Conservation (phyloP, 2,329 filamentous ascomycete genomes). For the Xylaria sp. region DNA sequence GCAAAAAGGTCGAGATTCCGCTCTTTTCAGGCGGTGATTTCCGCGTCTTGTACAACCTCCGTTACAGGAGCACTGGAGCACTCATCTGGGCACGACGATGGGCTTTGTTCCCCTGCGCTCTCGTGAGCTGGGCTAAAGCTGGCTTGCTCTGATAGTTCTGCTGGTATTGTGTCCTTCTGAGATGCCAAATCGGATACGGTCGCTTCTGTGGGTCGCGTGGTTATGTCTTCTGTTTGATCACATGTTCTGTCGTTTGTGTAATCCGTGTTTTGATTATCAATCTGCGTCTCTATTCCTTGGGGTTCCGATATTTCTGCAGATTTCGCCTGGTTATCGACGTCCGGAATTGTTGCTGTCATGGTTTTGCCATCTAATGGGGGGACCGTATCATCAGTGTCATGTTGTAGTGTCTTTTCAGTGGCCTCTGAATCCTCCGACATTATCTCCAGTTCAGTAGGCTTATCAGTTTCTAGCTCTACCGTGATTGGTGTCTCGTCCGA, state of each 20-base stretch:
- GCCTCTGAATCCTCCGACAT: neutral
- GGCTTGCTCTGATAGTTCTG: slow-evolving; percentile 35
- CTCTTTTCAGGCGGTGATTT: slow-evolving; percentile 27
- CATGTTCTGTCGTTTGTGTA: slow-evolving; percentile 40
- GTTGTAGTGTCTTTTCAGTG: slow-evolving; percentile 19
- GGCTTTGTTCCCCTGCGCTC: slow-evolving; percentile 36
- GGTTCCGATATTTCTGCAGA: slow-evolving; percentile 13
- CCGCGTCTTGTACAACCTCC: slow-evolving; percentile 36
- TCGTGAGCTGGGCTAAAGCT: slow-evolving; percentile 39
- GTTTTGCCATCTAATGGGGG: neutral
- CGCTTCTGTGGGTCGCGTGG: slow-evolving; percentile 42
- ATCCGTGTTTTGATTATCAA: slow-evolving; percentile 25
- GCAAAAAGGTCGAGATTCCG: neutral
- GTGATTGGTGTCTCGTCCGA: slow-evolving; percentile 23
- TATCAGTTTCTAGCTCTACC: slow-evolving; percentile 2
- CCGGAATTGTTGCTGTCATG: slow-evolving; percentile 1
- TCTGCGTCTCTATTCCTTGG: slow-evolving; percentile 7
- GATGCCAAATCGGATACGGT: slow-evolving; percentile 28
- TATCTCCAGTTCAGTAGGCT: neutral
- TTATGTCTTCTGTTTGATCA: slow-evolving; percentile 22
- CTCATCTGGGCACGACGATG: slow-evolving; percentile 40
- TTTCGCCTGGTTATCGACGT: slow-evolving; percentile 21
- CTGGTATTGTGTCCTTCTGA: slow-evolving; percentile 24
- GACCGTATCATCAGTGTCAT: slow-evolving; percentile 14
- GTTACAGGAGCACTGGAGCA: slow-evolving; percentile 35